A percentile compares a stretch with the other conserved stretches of the same genome.
These are phyloP conservation scores for Populus hybrid DNA, from an alignment of 441 rosid species.

Conservation along the genomic window DNA sequence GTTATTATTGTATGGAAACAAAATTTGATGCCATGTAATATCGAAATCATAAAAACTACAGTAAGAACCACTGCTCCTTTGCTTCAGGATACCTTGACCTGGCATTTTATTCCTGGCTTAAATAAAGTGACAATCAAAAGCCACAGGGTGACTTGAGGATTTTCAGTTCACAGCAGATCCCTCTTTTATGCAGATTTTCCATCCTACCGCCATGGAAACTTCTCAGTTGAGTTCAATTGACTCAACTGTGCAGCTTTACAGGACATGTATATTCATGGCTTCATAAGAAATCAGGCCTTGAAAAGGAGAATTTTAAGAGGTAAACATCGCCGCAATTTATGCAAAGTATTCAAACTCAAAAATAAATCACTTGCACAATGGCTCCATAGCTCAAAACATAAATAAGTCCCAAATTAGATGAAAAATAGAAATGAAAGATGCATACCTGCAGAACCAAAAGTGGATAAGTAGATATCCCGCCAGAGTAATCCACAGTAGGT, in stretches of 20 bases:
- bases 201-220: not conserved
- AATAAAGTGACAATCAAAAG: not conserved
- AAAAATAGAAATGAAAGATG: not conserved
- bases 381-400: not conserved
- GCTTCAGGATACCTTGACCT: not conserved
- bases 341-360: not conserved
- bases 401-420: not conserved
- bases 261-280: not conserved
- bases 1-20: not conserved
- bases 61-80: no score
- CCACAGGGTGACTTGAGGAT: not conserved
- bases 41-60: not conserved
- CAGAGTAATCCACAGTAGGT: conserved; percentile 79
- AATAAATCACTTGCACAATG: not conserved
- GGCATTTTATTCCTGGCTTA: not conserved
- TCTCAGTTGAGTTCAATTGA: not conserved
- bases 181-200: not conserved
- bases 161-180: no score
- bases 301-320: not conserved
- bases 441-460: conserved; percentile 86
- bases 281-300: not conserved
- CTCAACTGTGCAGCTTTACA: not conserved
- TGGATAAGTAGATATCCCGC: conserved; percentile 60
- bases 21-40: not conserved
- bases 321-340: not conserved